Evolutionary conservation across 345 rosid genomes (phyloP), one percentile per base, ranked within the genome.

Genomic region (Ceriops decandra): DNA sequence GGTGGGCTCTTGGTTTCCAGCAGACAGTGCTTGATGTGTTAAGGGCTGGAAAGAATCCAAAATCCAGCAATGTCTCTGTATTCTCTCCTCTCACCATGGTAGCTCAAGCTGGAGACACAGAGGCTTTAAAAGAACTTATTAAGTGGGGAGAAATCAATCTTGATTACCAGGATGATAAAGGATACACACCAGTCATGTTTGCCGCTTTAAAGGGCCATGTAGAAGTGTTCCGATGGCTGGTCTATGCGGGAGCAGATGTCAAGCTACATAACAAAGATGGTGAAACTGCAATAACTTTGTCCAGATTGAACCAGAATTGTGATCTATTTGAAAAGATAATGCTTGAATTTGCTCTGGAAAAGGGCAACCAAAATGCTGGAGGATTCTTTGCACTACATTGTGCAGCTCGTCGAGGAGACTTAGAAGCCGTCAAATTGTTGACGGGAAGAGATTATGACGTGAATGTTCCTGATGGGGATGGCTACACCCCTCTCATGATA

Each of bases 361-460:
- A 84, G 73, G 99, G 97, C 35, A 87, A 81, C 58, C 78, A 69
- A 61, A 74, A 85, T 73, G 86, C 88, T 2, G 89, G 88, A 27
- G 97, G 97, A 27, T 95, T 95, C 82, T 86, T 81, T 46, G 99
- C 99, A 5, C 74, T 95, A 71, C 99, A 95, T 69, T 95, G 91
- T 63, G 99, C 97, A 46, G 98, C 98, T 20, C 89, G 99, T 59
- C 92, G 82, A 52, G 97, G 98, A 57, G 99, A 88, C 67, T 38
- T 84, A 36, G 88, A 80, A 32, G 96, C 99, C 4, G 97, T 83
- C 62, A 72, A 73, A 74, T 79, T 91, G 67, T 72, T 95, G 77
- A 75, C 80, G 21, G 84, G 82, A 26, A 86, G 82, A 66, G 96
- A 91, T 21, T 90, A 86, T 62, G 90, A 83, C 77, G 87, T 86